These are phyloP conservation scores for Xanthoceras sorbifolium DNA, from an alignment of 345 rosid species.

Conservation along the genomic window DNA sequence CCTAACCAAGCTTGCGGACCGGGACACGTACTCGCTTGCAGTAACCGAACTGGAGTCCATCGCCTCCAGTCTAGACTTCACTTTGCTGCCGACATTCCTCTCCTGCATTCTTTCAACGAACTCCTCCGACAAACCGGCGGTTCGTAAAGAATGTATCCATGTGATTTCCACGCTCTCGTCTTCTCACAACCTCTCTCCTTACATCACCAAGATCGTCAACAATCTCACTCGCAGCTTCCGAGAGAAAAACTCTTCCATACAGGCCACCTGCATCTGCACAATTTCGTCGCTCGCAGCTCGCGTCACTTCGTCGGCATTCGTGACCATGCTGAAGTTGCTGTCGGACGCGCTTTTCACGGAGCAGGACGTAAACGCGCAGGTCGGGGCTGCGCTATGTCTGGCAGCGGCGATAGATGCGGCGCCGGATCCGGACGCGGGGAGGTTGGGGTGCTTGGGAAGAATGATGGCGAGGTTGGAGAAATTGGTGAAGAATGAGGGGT, in stretches of 20 bases:
- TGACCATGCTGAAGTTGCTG: slow-evolving; percentile 68
- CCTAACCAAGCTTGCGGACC: slow-evolving; percentile 76
- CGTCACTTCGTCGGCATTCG: slow-evolving; percentile 55
- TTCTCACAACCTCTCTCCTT: slow-evolving; percentile 60
- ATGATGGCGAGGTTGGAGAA: slow-evolving; percentile 65
- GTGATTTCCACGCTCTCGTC: slow-evolving; percentile 61
- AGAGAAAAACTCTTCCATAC: slow-evolving; percentile 74
- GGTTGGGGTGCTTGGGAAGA: slow-evolving; percentile 49
- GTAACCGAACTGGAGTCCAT: slow-evolving; percentile 72
- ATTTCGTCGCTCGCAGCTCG: slow-evolving; percentile 62
- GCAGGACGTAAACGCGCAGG: slow-evolving; percentile 76
- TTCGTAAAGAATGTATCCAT: slow-evolving; percentile 72
- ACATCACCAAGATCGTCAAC: slow-evolving; percentile 66
- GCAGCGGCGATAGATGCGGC: slow-evolving; percentile 80
- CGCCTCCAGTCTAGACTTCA: slow-evolving; percentile 54
- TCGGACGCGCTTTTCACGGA: slow-evolving; percentile 86
- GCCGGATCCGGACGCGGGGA: slow-evolving; percentile 65
- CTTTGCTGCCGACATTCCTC: slow-evolving; percentile 57
- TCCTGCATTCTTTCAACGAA: slow-evolving; percentile 72
- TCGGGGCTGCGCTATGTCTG: slow-evolving; percentile 80
- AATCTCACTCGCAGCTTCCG: slow-evolving; percentile 72
- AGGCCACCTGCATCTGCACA: slow-evolving; percentile 68
- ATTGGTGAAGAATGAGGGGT: slow-evolving; percentile 63
- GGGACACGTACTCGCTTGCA: slow-evolving; percentile 76
- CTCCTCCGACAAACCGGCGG: slow-evolving; percentile 68